phyloP scores from a whole-genome alignment of 2,329 filamentous ascomycete genomes.

The Alternaria novae-zelandiae region DNA sequence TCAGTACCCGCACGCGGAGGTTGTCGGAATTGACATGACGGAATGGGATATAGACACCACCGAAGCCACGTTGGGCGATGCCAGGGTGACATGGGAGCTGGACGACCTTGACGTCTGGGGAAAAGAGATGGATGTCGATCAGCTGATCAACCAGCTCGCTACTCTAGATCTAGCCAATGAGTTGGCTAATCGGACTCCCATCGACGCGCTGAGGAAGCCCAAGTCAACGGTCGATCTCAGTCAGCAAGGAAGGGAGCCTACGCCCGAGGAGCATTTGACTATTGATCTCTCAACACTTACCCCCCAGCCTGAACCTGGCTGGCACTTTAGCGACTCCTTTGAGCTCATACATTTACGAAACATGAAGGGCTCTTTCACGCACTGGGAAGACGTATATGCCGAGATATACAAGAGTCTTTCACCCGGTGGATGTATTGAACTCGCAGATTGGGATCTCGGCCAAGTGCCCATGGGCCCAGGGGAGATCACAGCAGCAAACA shows the following conservation, averaged over 20 bases:
- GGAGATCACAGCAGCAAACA: background rate
- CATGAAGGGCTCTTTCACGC: conserved; percentile 55
- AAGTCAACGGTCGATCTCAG: conserved; percentile 1
- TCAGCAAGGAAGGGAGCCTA: conserved; percentile 13
- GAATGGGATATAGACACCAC: conserved; percentile 60
- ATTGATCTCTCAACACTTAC: conserved; percentile 32
- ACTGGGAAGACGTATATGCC: conserved; percentile 55
- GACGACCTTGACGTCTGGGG: conserved; percentile 48
- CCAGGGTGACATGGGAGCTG: conserved; percentile 44
- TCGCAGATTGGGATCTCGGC: conserved; percentile 51
- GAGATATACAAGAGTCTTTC: conserved; percentile 54
- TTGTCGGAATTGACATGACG: conserved; percentile 58
- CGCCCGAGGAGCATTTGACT: conserved; percentile 26
- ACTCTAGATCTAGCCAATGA: conserved; percentile 34
- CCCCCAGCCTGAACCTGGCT: conserved; percentile 40
- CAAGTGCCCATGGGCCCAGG: conserved; percentile 19
- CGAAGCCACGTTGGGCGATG: conserved; percentile 42
- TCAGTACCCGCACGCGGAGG: conserved; percentile 52
- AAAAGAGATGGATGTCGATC: conserved; percentile 34
- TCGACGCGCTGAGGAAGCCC: conserved; percentile 19
- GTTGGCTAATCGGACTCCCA: conserved; percentile 27
- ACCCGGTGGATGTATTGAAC: conserved; percentile 56
- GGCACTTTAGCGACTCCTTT: conserved; percentile 58
- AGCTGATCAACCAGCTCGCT: conserved; percentile 28
- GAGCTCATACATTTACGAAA: conserved; percentile 59